These are phyloP conservation scores for Coemansia sp. DNA, from an alignment of 192 early-diverging fungal species.

Conservation along the genomic window DNA sequence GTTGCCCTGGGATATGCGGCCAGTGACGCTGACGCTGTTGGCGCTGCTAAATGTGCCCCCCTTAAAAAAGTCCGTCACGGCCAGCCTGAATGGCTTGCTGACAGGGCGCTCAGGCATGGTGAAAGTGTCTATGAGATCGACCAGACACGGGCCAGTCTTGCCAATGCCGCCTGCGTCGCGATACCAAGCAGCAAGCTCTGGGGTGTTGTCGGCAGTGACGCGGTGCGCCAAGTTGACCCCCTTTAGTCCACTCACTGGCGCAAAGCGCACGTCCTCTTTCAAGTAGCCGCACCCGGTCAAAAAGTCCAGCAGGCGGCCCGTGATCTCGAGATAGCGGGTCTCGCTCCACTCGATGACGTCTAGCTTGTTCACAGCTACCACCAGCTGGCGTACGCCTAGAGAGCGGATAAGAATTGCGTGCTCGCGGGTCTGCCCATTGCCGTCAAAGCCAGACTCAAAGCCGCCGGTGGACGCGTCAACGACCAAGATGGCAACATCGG, in stretches of 20 bases:
- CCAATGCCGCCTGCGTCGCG: conserved; percentile 6
- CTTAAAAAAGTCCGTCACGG: conserved; percentile 89
- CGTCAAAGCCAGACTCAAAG: conserved; percentile 95
- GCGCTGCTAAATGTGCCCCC: conserved; percentile 69
- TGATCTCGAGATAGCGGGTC: conserved; percentile 78
- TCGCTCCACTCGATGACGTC: conserved; percentile 88
- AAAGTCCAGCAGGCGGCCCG: conserved; percentile 67
- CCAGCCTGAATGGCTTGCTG: conserved; percentile 82
- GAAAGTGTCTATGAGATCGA: conserved; percentile 77
- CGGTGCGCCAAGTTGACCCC: conserved; percentile 82
- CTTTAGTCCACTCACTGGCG: conserved; percentile 91
- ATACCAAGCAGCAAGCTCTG: conserved; percentile 72
- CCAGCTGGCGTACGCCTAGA: conserved; percentile 89
- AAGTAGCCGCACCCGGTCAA: conserved; percentile 81
- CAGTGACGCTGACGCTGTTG: conserved; percentile 78
- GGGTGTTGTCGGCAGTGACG: conserved; percentile 10
- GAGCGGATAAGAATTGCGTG: conserved; percentile 90
- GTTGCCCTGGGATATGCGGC: conserved; percentile 84
- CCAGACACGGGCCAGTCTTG: conserved; percentile 67
- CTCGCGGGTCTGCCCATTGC: conserved; percentile 95
- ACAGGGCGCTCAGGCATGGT: conserved; percentile 74
- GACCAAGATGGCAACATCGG: conserved; percentile 94
- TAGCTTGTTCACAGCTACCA: conserved; percentile 96
- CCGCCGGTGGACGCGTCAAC: conserved; percentile 87
- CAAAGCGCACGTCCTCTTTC: conserved; percentile 72